phyloP scores from a whole-genome alignment of 2,329 filamentous ascomycete genomes.

The Botryotinia convoluta region DNA sequence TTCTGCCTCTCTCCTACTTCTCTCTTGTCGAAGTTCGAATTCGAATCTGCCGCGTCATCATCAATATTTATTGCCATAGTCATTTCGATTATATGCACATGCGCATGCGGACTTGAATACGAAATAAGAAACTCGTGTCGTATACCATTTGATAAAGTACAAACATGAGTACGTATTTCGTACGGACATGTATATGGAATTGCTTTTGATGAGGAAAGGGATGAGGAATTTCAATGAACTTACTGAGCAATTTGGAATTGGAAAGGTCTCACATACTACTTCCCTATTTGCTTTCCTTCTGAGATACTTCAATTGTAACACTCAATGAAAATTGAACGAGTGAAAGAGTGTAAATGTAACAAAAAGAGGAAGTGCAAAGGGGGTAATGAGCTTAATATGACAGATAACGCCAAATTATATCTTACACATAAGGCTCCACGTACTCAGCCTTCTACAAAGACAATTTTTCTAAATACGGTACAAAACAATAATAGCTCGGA shows the following conservation, averaged over 20 bases:
- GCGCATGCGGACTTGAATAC: not conserved
- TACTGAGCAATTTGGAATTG: conserved; percentile 4
- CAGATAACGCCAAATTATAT: conserved; percentile 11
- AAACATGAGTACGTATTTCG: not conserved
- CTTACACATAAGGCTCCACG: conserved; percentile 3
- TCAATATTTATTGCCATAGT: conserved; percentile 19
- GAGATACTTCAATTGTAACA: not conserved
- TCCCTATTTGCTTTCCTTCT: conserved; percentile 2
- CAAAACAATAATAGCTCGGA: not conserved
- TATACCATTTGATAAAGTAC: conserved; percentile 8
- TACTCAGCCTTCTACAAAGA: conserved; percentile 1
- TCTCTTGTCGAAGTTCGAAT: conserved; percentile 14
- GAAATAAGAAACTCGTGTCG: not conserved
- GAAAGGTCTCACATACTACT: conserved; percentile 15
- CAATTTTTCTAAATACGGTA: conserved; percentile 6
- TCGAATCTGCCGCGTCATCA: conserved; percentile 22
- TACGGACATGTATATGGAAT: not conserved
- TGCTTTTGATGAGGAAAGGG: conserved; percentile 16
- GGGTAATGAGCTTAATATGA: conserved; percentile 8
- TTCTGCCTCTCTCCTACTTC: conserved; percentile 2
- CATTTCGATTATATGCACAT: not conserved
- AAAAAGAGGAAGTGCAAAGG: conserved; percentile 5
- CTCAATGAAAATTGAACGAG: not conserved
- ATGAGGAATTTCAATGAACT: conserved; percentile 13
- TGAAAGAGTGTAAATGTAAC: not conserved